These are phyloP conservation scores for Lodderomyces margitis DNA, from an alignment of 1,139 yeast species.

Conservation along the genomic window DNA sequence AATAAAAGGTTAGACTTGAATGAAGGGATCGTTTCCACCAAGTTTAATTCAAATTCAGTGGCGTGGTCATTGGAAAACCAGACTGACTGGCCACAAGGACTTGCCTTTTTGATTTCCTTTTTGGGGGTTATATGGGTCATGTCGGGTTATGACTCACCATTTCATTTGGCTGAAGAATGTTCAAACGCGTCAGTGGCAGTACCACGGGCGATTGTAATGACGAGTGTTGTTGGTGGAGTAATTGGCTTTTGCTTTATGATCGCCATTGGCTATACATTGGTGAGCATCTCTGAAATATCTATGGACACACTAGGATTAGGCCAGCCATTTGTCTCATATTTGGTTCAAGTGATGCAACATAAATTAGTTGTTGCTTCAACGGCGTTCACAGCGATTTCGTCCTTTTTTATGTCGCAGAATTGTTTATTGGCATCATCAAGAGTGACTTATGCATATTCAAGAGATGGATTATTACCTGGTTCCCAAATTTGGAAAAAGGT, in stretches of 20 bases:
- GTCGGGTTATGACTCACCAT: conserved; percentile 76
- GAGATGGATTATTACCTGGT: conserved; percentile 69
- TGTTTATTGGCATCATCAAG: conserved; percentile 71
- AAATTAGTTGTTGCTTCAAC: conserved; percentile 52
- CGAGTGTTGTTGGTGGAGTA: conserved; percentile 58
- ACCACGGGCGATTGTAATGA: conserved; percentile 65
- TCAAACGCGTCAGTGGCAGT: conserved; percentile 64
- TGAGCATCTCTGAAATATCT: conserved; percentile 48
- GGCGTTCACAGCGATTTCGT: conserved; percentile 56
- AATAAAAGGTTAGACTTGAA: conserved; percentile 37
- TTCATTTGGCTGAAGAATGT: conserved; percentile 72
- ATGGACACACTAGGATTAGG: conserved; percentile 53
- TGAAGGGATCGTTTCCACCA: conserved; percentile 20
- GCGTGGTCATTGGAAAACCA: conserved; percentile 64
- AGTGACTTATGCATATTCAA: conserved; percentile 65
- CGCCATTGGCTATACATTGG: conserved; percentile 64
- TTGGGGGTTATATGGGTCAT: conserved; percentile 73
- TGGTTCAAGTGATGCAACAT: conserved; percentile 49
- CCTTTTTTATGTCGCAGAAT: conserved; percentile 69
- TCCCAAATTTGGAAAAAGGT: conserved; percentile 55
- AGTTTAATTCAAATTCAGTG: conserved; percentile 47
- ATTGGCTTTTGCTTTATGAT: conserved; percentile 64
- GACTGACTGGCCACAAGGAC: conserved; percentile 68
- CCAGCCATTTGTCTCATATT: conserved; percentile 64
- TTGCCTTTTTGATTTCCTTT: conserved; percentile 58